Evolutionary conservation across 176 grass and related monocot species (phyloP).

Genomic region (Ananas comosus): DNA sequence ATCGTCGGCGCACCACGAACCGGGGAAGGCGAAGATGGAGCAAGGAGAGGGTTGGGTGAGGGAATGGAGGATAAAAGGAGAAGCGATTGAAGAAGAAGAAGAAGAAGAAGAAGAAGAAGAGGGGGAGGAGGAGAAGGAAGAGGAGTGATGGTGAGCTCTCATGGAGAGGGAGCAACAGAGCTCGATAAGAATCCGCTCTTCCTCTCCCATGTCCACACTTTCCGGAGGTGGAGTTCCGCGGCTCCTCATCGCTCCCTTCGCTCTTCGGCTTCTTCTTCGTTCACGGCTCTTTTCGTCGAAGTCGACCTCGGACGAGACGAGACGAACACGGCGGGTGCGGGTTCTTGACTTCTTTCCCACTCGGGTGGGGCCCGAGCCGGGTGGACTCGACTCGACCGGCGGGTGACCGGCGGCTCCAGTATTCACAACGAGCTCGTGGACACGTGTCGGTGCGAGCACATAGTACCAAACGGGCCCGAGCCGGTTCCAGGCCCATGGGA

Average conservation of each 20-base stretch:
- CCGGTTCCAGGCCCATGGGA: no score
- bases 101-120: no score
- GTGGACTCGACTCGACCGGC: no score
- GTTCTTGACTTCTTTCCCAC: no score
- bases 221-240: background rate
- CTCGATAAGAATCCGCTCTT: constrained; percentile 1
- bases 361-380: no score
- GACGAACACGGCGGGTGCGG: no score
- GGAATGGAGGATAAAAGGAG: constrained; percentile 50
- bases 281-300: no score
- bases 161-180: background rate
- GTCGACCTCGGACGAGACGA: no score
- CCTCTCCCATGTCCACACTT: background rate
- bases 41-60: constrained; percentile 42
- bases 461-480: no score
- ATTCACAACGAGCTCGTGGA: no score
- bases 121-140: constrained; percentile 23
- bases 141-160: background rate
- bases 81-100: constrained; percentile 10
- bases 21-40: constrained; percentile 54
- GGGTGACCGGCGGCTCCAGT: no score
- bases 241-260: background rate
- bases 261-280: background rate
- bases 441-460: no score
- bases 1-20: constrained; percentile 56